phyloP scores from a whole-genome alignment of 202 grass and related monocot genomes.

The Brachypodium distachyon region DNA sequence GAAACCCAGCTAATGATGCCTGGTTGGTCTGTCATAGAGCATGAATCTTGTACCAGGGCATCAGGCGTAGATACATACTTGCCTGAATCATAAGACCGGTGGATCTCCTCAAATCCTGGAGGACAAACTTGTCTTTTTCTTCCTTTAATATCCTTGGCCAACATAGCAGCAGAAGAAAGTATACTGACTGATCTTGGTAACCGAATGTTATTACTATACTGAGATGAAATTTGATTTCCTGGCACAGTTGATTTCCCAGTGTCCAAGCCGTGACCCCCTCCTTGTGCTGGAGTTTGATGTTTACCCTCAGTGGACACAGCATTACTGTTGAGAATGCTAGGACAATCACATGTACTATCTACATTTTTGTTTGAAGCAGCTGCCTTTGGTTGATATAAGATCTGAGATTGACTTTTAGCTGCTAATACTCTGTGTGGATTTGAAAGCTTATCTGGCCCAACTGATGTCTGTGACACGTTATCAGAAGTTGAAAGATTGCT shows the following conservation, averaged over 20 bases:
- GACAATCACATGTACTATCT: neutral
- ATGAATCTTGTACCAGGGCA: constrained; percentile 5
- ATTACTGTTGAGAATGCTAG: constrained; percentile 4
- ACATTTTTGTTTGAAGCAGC: constrained; percentile 7
- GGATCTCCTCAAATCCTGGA: constrained; percentile 37
- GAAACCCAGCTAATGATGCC: constrained; percentile 27
- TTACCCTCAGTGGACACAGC: neutral
- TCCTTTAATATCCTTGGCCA: constrained; percentile 8
- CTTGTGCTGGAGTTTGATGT: constrained; percentile 27
- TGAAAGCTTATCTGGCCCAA: constrained; percentile 14
- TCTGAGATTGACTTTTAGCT: constrained; percentile 8
- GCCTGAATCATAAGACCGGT: constrained; percentile 1
- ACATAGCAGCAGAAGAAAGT: constrained; percentile 10
- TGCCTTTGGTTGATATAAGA: neutral
- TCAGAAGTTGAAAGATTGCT: constrained; percentile 14
- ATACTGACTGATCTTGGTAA: constrained; percentile 14
- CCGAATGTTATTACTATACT: neutral
- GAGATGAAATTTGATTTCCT: constrained; percentile 1
- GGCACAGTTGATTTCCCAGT: neutral
- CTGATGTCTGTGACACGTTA: constrained; percentile 22
- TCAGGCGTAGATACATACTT: constrained; percentile 17
- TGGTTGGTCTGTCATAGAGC: constrained; percentile 11
- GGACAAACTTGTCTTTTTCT: constrained; percentile 23
- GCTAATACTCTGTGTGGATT: neutral
- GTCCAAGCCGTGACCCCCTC: neutral